Evolutionary conservation across 768 basidiomycete genomes (phyloP).

Genomic region (Tylopilus balloui): DNA sequence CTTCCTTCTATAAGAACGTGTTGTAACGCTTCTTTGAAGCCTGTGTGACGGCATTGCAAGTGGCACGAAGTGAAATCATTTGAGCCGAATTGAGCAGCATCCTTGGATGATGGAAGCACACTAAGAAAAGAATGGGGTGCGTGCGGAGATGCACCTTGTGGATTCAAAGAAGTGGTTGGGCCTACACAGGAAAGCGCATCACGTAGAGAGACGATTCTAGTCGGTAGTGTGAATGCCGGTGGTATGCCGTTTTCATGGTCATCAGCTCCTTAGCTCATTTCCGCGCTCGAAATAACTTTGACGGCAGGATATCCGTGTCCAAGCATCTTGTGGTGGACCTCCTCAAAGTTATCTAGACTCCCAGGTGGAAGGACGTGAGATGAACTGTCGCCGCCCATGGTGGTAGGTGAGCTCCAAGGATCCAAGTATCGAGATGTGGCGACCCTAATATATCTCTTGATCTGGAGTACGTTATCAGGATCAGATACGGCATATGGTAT

Average conservation of each 20-base stretch:
- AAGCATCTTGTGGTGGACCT: background rate
- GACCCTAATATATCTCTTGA: background rate
- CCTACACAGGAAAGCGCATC: background rate
- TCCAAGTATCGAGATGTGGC: background rate
- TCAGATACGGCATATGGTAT: slow-evolving; percentile 6
- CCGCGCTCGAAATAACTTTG: no score
- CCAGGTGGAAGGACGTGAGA: slow-evolving; percentile 7
- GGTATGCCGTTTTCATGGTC: background rate
- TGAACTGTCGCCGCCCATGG: background rate
- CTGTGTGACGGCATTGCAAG: no score
- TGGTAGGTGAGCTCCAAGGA: background rate
- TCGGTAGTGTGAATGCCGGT: background rate
- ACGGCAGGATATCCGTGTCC: background rate
- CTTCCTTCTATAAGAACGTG: background rate
- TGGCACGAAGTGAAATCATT: no score
- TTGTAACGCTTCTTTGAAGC: background rate
- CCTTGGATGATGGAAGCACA: background rate
- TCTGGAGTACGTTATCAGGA: background rate
- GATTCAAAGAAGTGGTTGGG: background rate
- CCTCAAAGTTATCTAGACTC: background rate
- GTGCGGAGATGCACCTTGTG: background rate
- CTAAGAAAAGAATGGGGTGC: background rate
- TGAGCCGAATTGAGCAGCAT: no score
- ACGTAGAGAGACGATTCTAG: background rate
- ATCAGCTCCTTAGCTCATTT: background rate